Percentiles rank a stretch among this genome's conserved stretches.
Evolutionary conservation across 805 yeast genomes (phyloP).

Genomic region (Ogataea angusta): DNA sequence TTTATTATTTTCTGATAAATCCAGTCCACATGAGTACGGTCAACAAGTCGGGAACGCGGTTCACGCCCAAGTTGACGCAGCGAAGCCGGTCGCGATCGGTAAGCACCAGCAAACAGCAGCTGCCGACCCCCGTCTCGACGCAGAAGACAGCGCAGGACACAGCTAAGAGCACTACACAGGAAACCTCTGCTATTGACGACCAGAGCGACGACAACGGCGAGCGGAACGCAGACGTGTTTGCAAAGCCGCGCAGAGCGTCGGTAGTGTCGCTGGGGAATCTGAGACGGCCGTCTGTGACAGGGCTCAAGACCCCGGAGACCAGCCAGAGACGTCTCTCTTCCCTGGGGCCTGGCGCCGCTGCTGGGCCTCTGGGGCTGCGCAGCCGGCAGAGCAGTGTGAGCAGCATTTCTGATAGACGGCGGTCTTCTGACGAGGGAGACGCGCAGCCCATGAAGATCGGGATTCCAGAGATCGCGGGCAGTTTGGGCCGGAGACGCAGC

Average conservation of each 20-base stretch:
- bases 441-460: constrained; percentile 8
- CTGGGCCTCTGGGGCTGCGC: constrained; percentile 2
- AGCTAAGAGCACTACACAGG: neutral
- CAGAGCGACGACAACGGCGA: neutral
- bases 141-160: constrained; percentile 4
- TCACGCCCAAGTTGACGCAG: constrained; percentile 53
- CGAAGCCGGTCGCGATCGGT: constrained; percentile 20
- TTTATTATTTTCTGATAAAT: neutral
- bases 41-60: constrained; percentile 56
- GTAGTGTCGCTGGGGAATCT: neutral
- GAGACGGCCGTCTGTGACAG: constrained; percentile 7
- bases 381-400: constrained; percentile 8
- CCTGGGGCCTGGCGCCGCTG: constrained; percentile 2
- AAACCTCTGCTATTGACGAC: neutral
- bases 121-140: constrained; percentile 14
- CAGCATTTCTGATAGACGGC: constrained; percentile 1
- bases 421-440: constrained; percentile 4
- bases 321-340: constrained; percentile 8
- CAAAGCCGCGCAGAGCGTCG: constrained; percentile 1
- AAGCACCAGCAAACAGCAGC: constrained; percentile 4
- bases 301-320: constrained; percentile 4
- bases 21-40: constrained; percentile 24
- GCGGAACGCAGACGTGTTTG: neutral
- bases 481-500: constrained; percentile 15
- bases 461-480: constrained; percentile 5